Conservation (phyloP, 495 filamentous ascomycete species). For the Aspergillus cavernicola region DNA sequence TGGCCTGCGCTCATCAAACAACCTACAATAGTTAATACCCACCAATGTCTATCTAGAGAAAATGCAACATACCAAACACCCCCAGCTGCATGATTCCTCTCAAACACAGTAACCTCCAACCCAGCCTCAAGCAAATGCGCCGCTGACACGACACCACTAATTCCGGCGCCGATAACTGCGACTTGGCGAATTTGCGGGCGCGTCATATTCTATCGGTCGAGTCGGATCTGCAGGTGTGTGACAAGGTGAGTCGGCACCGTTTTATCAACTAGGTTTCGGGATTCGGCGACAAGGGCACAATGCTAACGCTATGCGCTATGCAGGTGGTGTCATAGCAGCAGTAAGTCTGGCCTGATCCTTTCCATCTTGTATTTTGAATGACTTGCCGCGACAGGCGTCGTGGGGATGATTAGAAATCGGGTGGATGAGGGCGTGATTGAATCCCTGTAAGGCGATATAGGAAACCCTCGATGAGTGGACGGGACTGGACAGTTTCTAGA, state of each 20-base stretch:
- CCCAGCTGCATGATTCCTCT: conserved; percentile 54
- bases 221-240: too few relatives aligned
- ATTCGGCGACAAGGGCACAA: background rate
- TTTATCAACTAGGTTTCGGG: background rate
- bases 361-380: too few relatives aligned
- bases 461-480: conserved; percentile 1
- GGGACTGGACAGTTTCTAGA: background rate
- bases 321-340: conserved; percentile 5
- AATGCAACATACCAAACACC: conserved; percentile 55
- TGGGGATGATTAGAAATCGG: conserved; percentile 13
- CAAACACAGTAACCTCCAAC: conserved; percentile 61
- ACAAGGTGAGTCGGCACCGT: too few relatives aligned
- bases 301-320: background rate
- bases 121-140: conserved; percentile 57
- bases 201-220: conserved; percentile 19
- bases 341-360: background rate
- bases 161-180: conserved; percentile 67
- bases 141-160: conserved; percentile 62
- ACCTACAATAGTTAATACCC: conserved; percentile 26
- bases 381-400: background rate
- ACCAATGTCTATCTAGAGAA: background rate
- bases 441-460: conserved; percentile 22
- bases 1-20: conserved; percentile 56
- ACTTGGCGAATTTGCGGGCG: conserved; percentile 35
- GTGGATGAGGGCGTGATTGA: conserved; percentile 9